Conservation (phyloP, 768 basidiomycete species). For the Boletellus emodensis region DNA sequence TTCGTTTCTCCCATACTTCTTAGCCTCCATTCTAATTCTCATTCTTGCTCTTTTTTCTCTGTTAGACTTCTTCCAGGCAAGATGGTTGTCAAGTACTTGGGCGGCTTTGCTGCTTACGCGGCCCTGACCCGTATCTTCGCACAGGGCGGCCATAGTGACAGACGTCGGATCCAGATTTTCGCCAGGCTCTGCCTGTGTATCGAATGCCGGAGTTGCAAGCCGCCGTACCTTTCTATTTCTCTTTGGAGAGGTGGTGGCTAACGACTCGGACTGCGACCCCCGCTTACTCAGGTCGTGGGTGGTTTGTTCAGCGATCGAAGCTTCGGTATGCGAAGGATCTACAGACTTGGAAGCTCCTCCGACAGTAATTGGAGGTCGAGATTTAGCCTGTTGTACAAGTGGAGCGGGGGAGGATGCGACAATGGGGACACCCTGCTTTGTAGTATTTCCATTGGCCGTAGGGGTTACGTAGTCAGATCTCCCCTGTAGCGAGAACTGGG, state of each 20-base stretch:
- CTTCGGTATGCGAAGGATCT: conserved; percentile 17
- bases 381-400: not conserved
- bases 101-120: conserved; percentile 74
- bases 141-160: conserved; percentile 78
- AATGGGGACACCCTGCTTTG: conserved; percentile 15
- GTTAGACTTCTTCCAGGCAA: conserved; percentile 66
- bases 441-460: not conserved
- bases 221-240: conserved; percentile 38
- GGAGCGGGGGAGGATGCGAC: conserved; percentile 16
- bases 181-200: conserved; percentile 60
- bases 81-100: conserved; percentile 67
- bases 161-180: conserved; percentile 79
- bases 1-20: conserved; percentile 65
- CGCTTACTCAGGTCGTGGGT: conserved; percentile 15
- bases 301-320: conserved; percentile 6
- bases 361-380: not conserved
- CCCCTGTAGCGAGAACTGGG: conserved; percentile 9
- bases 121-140: conserved; percentile 74
- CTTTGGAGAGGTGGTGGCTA: conserved; percentile 20
- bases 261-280: conserved; percentile 16
- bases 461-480: conserved; percentile 1
- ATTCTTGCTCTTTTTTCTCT: conserved; percentile 63
- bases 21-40: conserved; percentile 61
- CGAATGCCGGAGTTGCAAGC: conserved; percentile 53
- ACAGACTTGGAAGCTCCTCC: not conserved